These are phyloP conservation scores for Plasmodium berghei DNA, from an alignment of 169 alveolate species.

Conservation along the genomic window DNA sequence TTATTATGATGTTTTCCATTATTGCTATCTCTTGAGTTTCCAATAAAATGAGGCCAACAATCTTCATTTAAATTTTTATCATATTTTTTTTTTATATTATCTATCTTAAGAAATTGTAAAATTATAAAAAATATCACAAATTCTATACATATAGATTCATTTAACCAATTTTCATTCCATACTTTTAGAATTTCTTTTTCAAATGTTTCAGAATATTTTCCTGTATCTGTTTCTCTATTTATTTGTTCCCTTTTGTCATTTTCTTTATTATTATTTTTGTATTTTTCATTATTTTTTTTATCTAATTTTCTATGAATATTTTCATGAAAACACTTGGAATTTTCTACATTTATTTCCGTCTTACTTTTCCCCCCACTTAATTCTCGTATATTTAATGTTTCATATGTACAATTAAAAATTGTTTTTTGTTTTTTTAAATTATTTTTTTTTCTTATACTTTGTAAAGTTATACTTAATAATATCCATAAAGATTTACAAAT, in stretches of 20 bases:
- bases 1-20: background rate
- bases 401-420: constrained; percentile 23
- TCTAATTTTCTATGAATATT: background rate
- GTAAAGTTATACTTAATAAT: constrained; percentile 50
- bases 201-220: background rate
- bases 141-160: constrained; percentile 44
- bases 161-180: constrained; percentile 42
- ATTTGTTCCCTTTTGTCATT: background rate
- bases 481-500: constrained; percentile 66
- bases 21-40: background rate
- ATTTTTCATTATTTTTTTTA: background rate
- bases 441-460: constrained; percentile 57
- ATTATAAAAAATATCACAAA: constrained; percentile 55
- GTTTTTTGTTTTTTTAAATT: constrained; percentile 46
- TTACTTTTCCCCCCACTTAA: background rate
- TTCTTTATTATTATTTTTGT: background rate
- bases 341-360: background rate
- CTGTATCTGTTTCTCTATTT: background rate
- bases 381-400: background rate
- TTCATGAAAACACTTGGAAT: background rate
- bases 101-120: constrained; percentile 57
- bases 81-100: constrained; percentile 46
- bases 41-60: constrained; percentile 52
- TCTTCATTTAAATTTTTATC: constrained; percentile 71
- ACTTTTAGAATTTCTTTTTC: background rate